These are phyloP conservation scores for Penicillium sp. DNA, from an alignment of 2,329 filamentous ascomycete species.

Conservation along the genomic window DNA sequence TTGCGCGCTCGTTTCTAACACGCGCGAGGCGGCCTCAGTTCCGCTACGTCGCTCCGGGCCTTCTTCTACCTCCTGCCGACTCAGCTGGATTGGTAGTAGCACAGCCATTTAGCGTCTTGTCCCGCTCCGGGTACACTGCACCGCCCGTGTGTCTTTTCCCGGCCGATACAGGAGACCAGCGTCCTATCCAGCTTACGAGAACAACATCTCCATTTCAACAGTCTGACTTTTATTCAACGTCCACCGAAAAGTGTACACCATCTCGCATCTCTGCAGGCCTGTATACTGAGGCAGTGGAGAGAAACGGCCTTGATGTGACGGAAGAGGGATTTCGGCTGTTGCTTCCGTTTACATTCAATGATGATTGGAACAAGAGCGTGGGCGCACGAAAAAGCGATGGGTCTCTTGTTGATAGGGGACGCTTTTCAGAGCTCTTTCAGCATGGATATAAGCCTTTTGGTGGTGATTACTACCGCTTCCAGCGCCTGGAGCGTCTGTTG, in stretches of 20 bases:
- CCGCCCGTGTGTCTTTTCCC: constrained; percentile 37
- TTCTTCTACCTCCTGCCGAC: constrained; percentile 22
- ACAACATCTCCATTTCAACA: constrained; percentile 21
- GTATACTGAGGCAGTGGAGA: constrained; percentile 34
- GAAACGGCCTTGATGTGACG: constrained; percentile 22
- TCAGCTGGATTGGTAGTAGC: constrained; percentile 23
- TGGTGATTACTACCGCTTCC: constrained; percentile 31
- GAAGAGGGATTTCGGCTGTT: constrained; percentile 37
- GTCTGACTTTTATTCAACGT: constrained; percentile 19
- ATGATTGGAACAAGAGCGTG: constrained; percentile 20
- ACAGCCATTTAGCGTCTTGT: constrained; percentile 27
- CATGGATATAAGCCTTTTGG: constrained; percentile 42
- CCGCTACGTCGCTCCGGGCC: constrained; percentile 21
- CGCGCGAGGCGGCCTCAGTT: constrained; percentile 28
- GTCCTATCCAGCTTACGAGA: constrained; percentile 25
- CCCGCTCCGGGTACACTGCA: constrained; percentile 10
- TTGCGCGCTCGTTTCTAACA: constrained; percentile 26
- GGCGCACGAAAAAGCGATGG: constrained; percentile 35
- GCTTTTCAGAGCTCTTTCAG: constrained; percentile 36
- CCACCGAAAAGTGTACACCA: constrained; percentile 19
- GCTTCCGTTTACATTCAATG: constrained; percentile 19
- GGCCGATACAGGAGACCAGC: constrained; percentile 22
- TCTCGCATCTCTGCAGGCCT: constrained; percentile 28
- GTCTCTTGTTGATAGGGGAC: constrained; percentile 19
- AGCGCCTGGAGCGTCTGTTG: constrained; percentile 33